phyloP scores from a whole-genome alignment of 371 early-diverging fungal genomes.

The Parasitella parasitica region DNA sequence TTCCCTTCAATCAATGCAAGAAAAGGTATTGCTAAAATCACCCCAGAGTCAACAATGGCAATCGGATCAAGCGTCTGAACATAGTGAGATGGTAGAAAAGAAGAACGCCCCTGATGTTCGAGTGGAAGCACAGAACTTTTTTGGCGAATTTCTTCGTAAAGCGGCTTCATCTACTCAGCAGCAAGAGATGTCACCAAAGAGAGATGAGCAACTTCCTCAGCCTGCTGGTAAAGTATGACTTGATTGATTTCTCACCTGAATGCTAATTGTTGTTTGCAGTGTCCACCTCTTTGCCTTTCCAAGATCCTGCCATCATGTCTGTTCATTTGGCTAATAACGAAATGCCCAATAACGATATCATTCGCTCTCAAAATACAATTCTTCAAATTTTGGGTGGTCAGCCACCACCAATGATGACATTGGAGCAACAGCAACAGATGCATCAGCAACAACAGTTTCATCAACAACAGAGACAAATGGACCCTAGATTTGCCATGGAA shows the following conservation, averaged over 20 bases:
- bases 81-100: constrained; percentile 16
- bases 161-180: constrained; percentile 53
- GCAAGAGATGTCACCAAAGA: constrained; percentile 19
- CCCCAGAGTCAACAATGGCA: neutral
- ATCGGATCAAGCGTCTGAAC: neutral
- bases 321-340: constrained; percentile 43
- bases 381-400: constrained; percentile 43
- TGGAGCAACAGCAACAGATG: constrained; percentile 13
- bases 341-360: constrained; percentile 4
- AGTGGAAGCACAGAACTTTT: constrained; percentile 62
- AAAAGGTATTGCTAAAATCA: constrained; percentile 1
- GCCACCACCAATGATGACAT: constrained; percentile 16
- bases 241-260: too few relatives aligned
- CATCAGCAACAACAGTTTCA: constrained; percentile 17
- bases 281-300: constrained; percentile 42
- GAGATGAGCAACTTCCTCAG: neutral
- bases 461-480: constrained; percentile 13
- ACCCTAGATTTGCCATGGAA: constrained; percentile 7
- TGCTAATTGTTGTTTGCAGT: neutral
- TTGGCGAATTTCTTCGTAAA: constrained; percentile 70
- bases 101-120: constrained; percentile 34
- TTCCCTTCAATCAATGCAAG: neutral
- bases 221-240: constrained; percentile 1
- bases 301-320: constrained; percentile 74
- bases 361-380: constrained; percentile 31